Evolutionary conservation across 2,329 filamentous ascomycete genomes (phyloP).

Genomic region (Alternaria hordeiaustralica): DNA sequence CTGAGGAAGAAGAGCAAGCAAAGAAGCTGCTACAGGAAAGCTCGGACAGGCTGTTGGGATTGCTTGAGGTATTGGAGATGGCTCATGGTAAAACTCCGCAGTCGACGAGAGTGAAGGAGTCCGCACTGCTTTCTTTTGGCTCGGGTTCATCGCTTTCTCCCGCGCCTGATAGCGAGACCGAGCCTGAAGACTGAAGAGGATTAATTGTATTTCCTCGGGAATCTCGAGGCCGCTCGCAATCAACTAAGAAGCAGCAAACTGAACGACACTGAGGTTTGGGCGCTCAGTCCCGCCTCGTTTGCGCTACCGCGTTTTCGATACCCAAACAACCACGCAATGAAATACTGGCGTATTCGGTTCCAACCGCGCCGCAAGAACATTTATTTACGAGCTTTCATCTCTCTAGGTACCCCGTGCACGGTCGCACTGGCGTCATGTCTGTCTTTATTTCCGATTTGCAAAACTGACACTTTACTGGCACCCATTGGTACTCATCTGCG

Average conservation of each 20-base stretch:
- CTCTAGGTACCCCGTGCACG: neutral
- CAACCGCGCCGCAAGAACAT: neutral
- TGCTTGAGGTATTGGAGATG: conserved; percentile 45
- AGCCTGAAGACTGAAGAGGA: conserved; percentile 2
- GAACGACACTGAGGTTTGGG: neutral
- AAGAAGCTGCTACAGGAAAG: conserved; percentile 43
- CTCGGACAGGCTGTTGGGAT: conserved; percentile 41
- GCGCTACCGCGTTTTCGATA: neutral
- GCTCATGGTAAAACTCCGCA: conserved; percentile 16
- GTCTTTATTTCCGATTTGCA: neutral
- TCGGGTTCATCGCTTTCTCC: conserved; percentile 32
- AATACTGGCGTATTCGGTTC: neutral
- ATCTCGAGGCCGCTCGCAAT: neutral
- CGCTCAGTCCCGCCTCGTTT: neutral
- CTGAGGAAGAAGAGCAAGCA: conserved; percentile 46
- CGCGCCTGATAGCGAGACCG: conserved; percentile 30
- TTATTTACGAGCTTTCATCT: neutral
- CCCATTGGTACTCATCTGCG: neutral
- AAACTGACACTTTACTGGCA: neutral
- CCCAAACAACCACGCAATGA: neutral
- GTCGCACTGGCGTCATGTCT: neutral
- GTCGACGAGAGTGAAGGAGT: conserved; percentile 2
- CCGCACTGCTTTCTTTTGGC: conserved; percentile 24
- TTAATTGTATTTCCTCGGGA: neutral
- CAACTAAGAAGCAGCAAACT: neutral